Conservation (phyloP, 257 asterid species). For the Ajuga chamaepitys region DNA sequence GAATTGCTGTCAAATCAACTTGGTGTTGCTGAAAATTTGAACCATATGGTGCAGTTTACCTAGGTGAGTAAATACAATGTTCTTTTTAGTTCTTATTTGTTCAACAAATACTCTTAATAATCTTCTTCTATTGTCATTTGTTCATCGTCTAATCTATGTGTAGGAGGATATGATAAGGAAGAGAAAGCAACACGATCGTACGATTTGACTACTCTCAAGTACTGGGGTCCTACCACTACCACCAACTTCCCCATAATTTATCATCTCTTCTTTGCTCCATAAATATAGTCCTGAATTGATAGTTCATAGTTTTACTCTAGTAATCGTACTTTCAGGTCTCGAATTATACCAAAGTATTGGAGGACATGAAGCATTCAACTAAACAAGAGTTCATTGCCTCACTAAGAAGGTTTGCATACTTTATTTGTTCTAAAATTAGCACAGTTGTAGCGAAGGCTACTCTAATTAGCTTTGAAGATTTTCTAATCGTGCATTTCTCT, state of each 20-base stretch:
- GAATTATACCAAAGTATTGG: constrained; percentile 58
- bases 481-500: background rate
- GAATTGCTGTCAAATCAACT: constrained; percentile 19
- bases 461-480: background rate
- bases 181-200: constrained; percentile 87
- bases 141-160: constrained; percentile 3
- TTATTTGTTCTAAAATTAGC: background rate
- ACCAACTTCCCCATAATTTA: constrained; percentile 77
- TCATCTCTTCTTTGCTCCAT: background rate
- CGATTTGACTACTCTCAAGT: constrained; percentile 87
- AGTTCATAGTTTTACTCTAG: background rate
- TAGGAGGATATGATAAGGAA: constrained; percentile 94
- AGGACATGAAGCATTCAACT: constrained; percentile 67
- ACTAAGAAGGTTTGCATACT: constrained; percentile 55
- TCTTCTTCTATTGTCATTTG: background rate
- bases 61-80: constrained; percentile 58
- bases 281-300: too few relatives aligned
- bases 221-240: constrained; percentile 91
- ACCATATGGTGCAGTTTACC: constrained; percentile 56
- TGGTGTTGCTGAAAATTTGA: constrained; percentile 18
- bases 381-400: constrained; percentile 95
- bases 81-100: background rate
- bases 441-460: background rate
- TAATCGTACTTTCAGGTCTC: constrained; percentile 36
- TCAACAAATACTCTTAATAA: too few relatives aligned